Base-by-base conservation (phyloP, 306 rosid genomes). In the Dryas alaskensis region DNA sequence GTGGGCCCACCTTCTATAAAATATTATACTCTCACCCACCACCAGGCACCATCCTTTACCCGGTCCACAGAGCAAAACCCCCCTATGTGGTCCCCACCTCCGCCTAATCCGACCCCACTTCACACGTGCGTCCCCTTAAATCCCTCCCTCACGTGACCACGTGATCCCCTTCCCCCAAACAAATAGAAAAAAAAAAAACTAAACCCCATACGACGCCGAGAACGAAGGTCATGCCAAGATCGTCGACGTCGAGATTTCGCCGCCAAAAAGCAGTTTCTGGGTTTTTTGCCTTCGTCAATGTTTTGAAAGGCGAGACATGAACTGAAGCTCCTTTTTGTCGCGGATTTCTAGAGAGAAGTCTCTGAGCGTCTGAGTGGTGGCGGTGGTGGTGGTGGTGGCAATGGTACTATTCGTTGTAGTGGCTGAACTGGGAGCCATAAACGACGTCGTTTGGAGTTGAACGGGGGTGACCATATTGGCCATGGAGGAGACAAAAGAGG, bases 261-360 rank as follows among this genome's bases (percentile, higher is more conserved):
- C 65, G 65, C 65, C 65, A 31, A 27, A 12, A 37, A 31, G 0
- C 1, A n/a, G 55, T 16, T 50, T 14, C 46, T 3, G 40, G 22
- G 12, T 65, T 72, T 39, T 31, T 9, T 25, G 2, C 44, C n/a
- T 4, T 60, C 1, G 27, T 91, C 86, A 91, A 51, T 71, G 76
- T 55, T 87, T 83, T 0, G 92, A 86, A 27, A 85, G 58, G 5
- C 81, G 77, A 31, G 92, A 77, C 89, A 89, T 88, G 80, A 92
- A 81, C 68, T 86, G 97, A 27, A 89, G 85, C 90, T 92, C 96
- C 69, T 84, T 79, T 42, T 81, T 85, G 25, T 92, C 93, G 80
- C 79, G 84, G 69, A 89, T 85, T 81, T 89, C 88, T 74, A 92
- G 27, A 2, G 97, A 89, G 73, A 92, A 89, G 58, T 92, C 91